A percentile compares a stretch with the other conserved stretches of the same genome.
Evolutionary conservation across 257 asterid genomes (phyloP).

Genomic region (Nicotiana tomentosiformis): DNA sequence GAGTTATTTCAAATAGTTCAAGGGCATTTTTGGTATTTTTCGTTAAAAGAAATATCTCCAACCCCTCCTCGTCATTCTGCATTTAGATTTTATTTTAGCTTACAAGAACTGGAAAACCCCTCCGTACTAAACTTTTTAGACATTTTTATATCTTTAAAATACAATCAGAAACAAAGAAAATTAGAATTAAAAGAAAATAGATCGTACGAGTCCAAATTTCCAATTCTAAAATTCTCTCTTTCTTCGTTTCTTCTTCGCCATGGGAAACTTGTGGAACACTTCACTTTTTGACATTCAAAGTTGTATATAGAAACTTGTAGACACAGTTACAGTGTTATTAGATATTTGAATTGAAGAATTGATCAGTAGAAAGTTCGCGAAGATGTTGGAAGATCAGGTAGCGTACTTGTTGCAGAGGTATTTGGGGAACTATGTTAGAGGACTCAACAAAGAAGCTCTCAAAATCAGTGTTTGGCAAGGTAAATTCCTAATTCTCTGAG

Average conservation of each 20-base stretch:
- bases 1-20: too few species aligned
- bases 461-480: slow-evolving; percentile 99
- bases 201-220: background rate
- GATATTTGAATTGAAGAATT: background rate
- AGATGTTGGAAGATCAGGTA: slow-evolving; percentile 99
- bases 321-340: background rate
- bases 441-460: slow-evolving; percentile 94
- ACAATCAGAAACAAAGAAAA: background rate
- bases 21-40: too few species aligned
- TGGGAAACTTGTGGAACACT: slow-evolving; percentile 3
- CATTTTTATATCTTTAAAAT: background rate
- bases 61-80: background rate
- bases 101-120: background rate
- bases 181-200: background rate
- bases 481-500: slow-evolving; percentile 4
- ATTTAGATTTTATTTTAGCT: too few species aligned
- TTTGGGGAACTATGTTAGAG: slow-evolving; percentile 90
- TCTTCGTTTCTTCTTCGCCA: background rate
- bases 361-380: slow-evolving; percentile 13
- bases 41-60: background rate
- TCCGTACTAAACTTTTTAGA: background rate
- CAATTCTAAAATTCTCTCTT: background rate
- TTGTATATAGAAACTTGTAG: background rate
- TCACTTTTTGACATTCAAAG: background rate
- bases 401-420: slow-evolving; percentile 83